Evolutionary conservation across 192 early-diverging fungal species (phyloP).

Genomic region (Podila minutissima): DNA sequence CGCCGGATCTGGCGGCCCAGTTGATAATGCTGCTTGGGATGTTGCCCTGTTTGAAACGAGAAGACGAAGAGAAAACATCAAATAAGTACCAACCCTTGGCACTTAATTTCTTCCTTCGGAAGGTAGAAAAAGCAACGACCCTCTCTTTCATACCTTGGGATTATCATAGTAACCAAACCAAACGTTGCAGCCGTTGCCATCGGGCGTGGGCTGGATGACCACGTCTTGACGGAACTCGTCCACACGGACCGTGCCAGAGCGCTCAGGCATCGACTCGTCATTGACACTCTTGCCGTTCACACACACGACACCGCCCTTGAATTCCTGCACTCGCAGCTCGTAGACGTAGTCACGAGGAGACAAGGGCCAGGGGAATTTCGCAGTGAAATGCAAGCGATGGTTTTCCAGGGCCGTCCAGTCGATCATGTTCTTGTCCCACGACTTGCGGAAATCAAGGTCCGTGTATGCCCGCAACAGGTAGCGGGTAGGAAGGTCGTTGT

Average conservation of each 20-base stretch:
- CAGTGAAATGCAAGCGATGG: slow-evolving; percentile 39
- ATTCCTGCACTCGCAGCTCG: slow-evolving; percentile 41
- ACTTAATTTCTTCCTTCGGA: neutral
- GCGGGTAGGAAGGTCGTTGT: slow-evolving; percentile 41
- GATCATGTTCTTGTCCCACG: slow-evolving; percentile 63
- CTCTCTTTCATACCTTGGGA: slow-evolving; percentile 46
- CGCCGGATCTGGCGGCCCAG: slow-evolving; percentile 36
- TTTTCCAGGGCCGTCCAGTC: slow-evolving; percentile 42
- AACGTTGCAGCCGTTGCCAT: slow-evolving; percentile 52
- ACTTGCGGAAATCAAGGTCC: slow-evolving; percentile 58
- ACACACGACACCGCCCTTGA: slow-evolving; percentile 20
- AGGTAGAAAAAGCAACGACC: neutral
- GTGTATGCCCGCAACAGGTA: slow-evolving; percentile 55
- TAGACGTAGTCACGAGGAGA: slow-evolving; percentile 61
- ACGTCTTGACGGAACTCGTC: slow-evolving; percentile 60
- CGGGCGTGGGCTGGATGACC: slow-evolving; percentile 46
- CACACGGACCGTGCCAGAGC: slow-evolving; percentile 52
- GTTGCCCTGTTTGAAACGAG: slow-evolving; percentile 17
- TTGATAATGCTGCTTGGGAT: slow-evolving; percentile 41
- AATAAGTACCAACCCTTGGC: no score
- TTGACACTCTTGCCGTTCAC: slow-evolving; percentile 33
- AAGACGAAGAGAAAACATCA: neutral
- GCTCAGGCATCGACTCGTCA: slow-evolving; percentile 25
- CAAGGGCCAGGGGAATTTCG: slow-evolving; percentile 60
- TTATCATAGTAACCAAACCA: slow-evolving; percentile 60